phyloP scores from a whole-genome alignment of 208 protist genomes.

The Porcisia hertigi region DNA sequence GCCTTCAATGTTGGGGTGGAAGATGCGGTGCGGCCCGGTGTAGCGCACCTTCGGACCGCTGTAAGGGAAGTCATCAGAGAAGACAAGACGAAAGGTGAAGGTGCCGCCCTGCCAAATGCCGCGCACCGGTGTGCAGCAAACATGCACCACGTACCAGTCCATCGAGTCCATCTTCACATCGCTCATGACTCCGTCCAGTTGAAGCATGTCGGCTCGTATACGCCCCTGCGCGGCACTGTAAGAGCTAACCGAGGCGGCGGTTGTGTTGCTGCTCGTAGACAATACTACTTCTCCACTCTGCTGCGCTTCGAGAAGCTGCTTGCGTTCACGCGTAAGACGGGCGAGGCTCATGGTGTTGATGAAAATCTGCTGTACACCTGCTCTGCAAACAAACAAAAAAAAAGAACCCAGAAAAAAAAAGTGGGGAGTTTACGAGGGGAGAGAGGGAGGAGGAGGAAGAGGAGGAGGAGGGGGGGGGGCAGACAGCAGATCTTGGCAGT shows the following conservation, averaged over 20 bases:
- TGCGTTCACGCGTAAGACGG: conserved; percentile 37
- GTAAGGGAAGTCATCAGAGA: conserved; percentile 79
- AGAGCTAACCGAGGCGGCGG: conserved; percentile 27
- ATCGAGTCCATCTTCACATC: conserved; percentile 42
- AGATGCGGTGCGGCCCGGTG: conserved; percentile 68
- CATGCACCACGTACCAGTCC: conserved; percentile 52
- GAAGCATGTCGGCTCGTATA: conserved; percentile 64
- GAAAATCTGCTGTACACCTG: not conserved
- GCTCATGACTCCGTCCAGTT: conserved; percentile 55
- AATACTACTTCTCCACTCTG: not conserved
- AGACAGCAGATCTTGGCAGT: not conserved
- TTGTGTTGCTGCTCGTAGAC: conserved; percentile 24
- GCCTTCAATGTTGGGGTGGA: conserved; percentile 91
- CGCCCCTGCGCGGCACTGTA: conserved; percentile 45
- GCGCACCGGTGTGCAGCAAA: conserved; percentile 41
- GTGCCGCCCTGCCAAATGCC: conserved; percentile 71
- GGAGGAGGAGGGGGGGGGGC: not conserved
- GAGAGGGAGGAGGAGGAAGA: not conserved
- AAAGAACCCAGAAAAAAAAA: not conserved
- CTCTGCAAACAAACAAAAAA: not conserved
- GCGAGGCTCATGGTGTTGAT: conserved; percentile 31
- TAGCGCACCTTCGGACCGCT: conserved; percentile 83
- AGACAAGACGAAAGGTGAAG: conserved; percentile 72
- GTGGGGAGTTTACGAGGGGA: not conserved
- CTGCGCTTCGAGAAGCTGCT: conserved; percentile 30